These are phyloP conservation scores for Coniella vitis DNA, from an alignment of 2,329 filamentous ascomycete genomes.

Conservation along the genomic window DNA sequence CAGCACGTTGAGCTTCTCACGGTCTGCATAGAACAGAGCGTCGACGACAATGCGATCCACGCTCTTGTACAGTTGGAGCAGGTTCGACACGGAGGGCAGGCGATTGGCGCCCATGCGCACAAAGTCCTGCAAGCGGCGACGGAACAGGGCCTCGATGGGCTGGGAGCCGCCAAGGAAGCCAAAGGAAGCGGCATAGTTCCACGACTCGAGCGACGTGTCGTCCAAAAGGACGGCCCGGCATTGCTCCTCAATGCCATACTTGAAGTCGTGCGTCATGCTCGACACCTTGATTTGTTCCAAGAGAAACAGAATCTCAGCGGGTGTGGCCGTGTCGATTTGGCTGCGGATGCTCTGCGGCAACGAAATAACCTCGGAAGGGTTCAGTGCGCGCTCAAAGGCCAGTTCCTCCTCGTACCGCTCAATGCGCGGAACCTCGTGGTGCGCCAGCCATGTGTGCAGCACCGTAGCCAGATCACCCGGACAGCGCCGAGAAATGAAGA, in stretches of 20 bases:
- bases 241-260: slow-evolving; percentile 21
- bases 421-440: slow-evolving; percentile 26
- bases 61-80: slow-evolving; percentile 21
- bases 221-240: slow-evolving; percentile 24
- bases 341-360: slow-evolving; percentile 24
- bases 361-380: background rate
- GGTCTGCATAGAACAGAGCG: slow-evolving; percentile 25
- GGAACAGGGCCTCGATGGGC: slow-evolving; percentile 23
- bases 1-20: slow-evolving; percentile 29
- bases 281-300: slow-evolving; percentile 26
- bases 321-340: slow-evolving; percentile 23
- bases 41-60: slow-evolving; percentile 23
- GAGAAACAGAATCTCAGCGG: slow-evolving; percentile 25
- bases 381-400: slow-evolving; percentile 20
- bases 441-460: slow-evolving; percentile 32
- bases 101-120: slow-evolving; percentile 21
- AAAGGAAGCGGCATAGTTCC: slow-evolving; percentile 23
- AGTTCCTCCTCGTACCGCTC: slow-evolving; percentile 28
- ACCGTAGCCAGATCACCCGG: slow-evolving; percentile 26
- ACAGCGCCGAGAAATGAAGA: slow-evolving; percentile 30
- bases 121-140: slow-evolving; percentile 21
- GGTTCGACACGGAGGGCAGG: slow-evolving; percentile 19
- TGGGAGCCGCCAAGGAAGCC: slow-evolving; percentile 22
- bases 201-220: slow-evolving; percentile 20
- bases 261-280: slow-evolving; percentile 20